Percentiles rank a stretch among this genome's conserved stretches.
Evolutionary conservation across 2,329 filamentous ascomycete genomes (phyloP).

Genomic region (Penicillium sp.): DNA sequence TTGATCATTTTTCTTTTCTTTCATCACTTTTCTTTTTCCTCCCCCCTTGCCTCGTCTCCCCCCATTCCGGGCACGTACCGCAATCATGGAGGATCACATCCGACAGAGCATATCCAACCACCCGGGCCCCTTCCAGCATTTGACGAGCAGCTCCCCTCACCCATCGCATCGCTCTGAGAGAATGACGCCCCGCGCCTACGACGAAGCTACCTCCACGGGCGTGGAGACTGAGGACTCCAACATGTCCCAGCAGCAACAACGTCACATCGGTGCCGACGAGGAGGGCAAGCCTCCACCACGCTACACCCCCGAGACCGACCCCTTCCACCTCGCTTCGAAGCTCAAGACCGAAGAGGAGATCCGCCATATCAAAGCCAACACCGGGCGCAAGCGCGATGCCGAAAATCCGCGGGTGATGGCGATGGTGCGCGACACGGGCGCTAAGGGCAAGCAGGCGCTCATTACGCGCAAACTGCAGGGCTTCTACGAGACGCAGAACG

Average conservation of each 20-base stretch:
- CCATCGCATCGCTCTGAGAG: conserved; percentile 31
- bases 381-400: conserved; percentile 70
- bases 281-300: conserved; percentile 58
- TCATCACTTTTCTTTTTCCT: conserved; percentile 13
- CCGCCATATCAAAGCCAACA: conserved; percentile 78
- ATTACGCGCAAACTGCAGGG: conserved; percentile 62
- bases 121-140: conserved; percentile 34
- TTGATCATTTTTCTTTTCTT: conserved; percentile 6
- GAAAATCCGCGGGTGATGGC: conserved; percentile 21
- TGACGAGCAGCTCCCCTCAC: conserved; percentile 32
- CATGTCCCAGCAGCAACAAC: conserved; percentile 32
- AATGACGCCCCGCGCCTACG: conserved; percentile 33
- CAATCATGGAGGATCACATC: conserved; percentile 38
- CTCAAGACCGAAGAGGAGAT: conserved; percentile 82
- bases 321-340: conserved; percentile 76
- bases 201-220: conserved; percentile 51
- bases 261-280: conserved; percentile 44
- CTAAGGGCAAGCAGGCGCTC: conserved; percentile 51
- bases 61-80: conserved; percentile 14
- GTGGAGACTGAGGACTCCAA: conserved; percentile 42
- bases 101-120: conserved; percentile 39
- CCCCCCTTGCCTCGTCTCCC: conserved; percentile 5
- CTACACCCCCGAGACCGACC: conserved; percentile 72
- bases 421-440: conserved; percentile 21
- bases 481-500: conserved; percentile 92